Percentiles rank a stretch among this genome's conserved stretches.
Conservation (phyloP, 768 basidiomycete genomes). For the Fibroporia radiculosa region DNA sequence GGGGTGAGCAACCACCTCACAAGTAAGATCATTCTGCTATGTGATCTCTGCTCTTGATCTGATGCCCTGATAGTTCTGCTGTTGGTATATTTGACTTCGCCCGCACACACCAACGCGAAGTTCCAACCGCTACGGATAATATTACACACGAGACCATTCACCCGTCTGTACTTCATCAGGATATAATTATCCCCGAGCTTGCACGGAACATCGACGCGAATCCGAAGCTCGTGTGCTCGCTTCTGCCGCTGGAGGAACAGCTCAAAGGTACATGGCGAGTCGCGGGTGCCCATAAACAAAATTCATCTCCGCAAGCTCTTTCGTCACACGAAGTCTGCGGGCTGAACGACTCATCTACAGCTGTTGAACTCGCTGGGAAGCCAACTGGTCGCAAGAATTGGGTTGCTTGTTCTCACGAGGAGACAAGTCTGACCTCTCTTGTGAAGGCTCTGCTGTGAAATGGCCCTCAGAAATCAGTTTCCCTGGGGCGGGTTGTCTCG, state of each 20-base stretch:
- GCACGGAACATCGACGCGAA: slow-evolving; percentile 29
- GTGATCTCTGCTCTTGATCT: neutral
- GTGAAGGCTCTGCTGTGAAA: slow-evolving; percentile 9
- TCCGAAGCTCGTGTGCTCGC: slow-evolving; percentile 34
- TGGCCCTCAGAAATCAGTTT: too few relatives aligned
- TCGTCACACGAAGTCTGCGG: slow-evolving; percentile 2
- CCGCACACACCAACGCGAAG: slow-evolving; percentile 33
- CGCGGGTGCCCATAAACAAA: neutral
- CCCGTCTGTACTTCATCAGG: slow-evolving; percentile 47
- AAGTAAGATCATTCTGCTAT: slow-evolving; percentile 35
- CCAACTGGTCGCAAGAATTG: neutral
- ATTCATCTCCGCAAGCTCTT: slow-evolving; percentile 1
- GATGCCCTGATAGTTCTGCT: slow-evolving; percentile 9
- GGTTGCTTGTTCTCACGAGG: slow-evolving; percentile 4
- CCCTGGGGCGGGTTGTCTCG: too few relatives aligned
- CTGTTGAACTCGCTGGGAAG: neutral
- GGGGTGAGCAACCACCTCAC: slow-evolving; percentile 59
- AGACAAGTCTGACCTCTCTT: slow-evolving; percentile 13
- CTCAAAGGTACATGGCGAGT: slow-evolving; percentile 37
- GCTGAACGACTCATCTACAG: neutral
- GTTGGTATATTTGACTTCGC: slow-evolving; percentile 50
- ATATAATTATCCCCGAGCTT: slow-evolving; percentile 25
- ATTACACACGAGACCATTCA: slow-evolving; percentile 56
- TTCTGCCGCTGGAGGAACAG: slow-evolving; percentile 47
- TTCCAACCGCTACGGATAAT: slow-evolving; percentile 38